Conservation (phyloP, 1,284 basidiomycete species). For the Leccinum griseonigrum region DNA sequence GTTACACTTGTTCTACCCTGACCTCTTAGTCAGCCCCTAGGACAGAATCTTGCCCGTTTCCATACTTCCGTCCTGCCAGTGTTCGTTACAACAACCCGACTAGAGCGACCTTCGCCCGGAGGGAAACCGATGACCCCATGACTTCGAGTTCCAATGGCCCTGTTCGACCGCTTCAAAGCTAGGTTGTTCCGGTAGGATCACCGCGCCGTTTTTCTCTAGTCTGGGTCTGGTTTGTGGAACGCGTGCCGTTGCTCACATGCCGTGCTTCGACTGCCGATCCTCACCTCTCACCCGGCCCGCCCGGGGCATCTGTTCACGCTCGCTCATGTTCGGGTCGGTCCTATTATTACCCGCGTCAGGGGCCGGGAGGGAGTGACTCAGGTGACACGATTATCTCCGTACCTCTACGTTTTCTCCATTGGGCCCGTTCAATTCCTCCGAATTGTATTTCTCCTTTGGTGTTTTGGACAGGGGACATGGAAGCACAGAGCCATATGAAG, state of each 20-base stretch:
- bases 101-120: not conserved
- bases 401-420: not conserved
- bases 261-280: not conserved
- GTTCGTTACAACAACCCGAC: not conserved
- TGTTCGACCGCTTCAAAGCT: not conserved
- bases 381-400: not conserved
- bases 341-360: not conserved
- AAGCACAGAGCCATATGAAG: not conserved
- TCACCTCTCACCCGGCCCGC: not conserved
- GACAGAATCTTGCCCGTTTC: not conserved
- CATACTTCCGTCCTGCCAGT: not conserved
- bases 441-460: not conserved
- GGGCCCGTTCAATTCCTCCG: not conserved
- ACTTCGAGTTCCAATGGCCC: not conserved
- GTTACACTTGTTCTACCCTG: not conserved
- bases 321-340: not conserved
- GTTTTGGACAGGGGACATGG: not conserved
- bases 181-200: not conserved
- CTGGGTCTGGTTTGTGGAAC: not conserved
- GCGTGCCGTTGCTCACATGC: not conserved
- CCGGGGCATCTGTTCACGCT: not conserved
- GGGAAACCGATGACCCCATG: not conserved
- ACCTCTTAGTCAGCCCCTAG: not conserved
- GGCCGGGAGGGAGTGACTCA: not conserved
- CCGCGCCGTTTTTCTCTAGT: not conserved